phyloP scores from a whole-genome alignment of 2,329 filamentous ascomycete genomes.

The Ophiocordyceps camponoti-leonardi region DNA sequence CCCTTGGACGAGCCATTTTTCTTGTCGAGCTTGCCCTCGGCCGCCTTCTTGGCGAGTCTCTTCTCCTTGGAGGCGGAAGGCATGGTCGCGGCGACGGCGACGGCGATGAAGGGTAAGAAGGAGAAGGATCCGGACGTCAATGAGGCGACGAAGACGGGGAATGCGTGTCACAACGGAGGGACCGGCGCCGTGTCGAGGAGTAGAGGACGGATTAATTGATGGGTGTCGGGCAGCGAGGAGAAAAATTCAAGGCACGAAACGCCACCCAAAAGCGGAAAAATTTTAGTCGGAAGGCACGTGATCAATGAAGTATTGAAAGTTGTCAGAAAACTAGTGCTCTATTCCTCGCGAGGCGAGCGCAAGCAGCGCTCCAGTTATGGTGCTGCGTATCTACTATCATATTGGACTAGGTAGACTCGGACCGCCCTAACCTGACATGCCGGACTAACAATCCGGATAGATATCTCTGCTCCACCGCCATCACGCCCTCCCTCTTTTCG shows the following conservation, averaged over 20 bases:
- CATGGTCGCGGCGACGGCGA: conserved; percentile 31
- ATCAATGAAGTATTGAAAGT: neutral
- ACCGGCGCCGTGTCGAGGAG: neutral
- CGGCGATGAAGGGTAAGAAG: neutral
- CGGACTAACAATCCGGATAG: neutral
- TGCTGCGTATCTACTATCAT: too few species aligned
- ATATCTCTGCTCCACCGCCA: too few species aligned
- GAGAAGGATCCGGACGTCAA: neutral
- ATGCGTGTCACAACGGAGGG: neutral
- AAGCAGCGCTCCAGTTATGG: too few species aligned
- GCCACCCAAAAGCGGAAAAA: neutral
- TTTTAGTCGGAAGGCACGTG: neutral
- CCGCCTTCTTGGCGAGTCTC: conserved; percentile 54
- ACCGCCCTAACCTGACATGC: neutral
- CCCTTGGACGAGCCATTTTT: conserved; percentile 47
- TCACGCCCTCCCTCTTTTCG: too few species aligned
- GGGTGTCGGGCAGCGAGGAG: conserved; percentile 18
- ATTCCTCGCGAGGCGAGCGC: neutral
- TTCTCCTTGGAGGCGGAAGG: conserved; percentile 55
- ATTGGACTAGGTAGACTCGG: too few species aligned
- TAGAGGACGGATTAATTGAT: neutral
- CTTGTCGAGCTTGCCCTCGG: conserved; percentile 53
- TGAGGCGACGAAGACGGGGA: neutral
- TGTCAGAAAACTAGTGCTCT: neutral
- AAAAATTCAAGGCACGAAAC: neutral